A percentile compares a stretch with the other conserved stretches of the same genome.
Conservation (phyloP, 2,329 filamentous ascomycete species). For the Apiospora phragmitis region DNA sequence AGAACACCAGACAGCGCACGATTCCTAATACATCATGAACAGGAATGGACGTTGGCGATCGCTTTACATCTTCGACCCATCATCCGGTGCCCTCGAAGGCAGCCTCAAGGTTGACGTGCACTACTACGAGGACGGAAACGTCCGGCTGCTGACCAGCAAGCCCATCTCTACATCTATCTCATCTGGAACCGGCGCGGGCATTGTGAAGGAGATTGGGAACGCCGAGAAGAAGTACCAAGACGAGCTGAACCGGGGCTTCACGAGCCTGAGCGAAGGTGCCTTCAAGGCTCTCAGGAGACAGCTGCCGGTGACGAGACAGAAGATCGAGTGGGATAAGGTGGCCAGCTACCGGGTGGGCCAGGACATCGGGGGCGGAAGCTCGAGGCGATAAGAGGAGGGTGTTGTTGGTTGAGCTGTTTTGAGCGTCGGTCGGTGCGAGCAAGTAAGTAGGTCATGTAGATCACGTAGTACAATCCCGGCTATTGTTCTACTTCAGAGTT, state of each 20-base stretch:
- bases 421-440: not conserved
- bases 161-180: slow-evolving; percentile 62
- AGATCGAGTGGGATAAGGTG: slow-evolving; percentile 99
- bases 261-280: slow-evolving; percentile 83
- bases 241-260: slow-evolving; percentile 89
- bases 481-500: slow-evolving; percentile 8
- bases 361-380: slow-evolving; percentile 71
- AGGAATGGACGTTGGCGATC: slow-evolving; percentile 98
- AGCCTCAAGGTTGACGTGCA: slow-evolving; percentile 92
- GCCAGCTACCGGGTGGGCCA: slow-evolving; percentile 85
- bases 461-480: not conserved
- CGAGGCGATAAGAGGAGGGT: slow-evolving; percentile 44
- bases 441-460: not conserved
- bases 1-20: slow-evolving; percentile 20
- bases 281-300: slow-evolving; percentile 94
- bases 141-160: slow-evolving; percentile 89
- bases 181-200: slow-evolving; percentile 63
- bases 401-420: not conserved
- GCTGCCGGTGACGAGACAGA: slow-evolving; percentile 93
- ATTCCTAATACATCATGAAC: not conserved
- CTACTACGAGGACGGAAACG: slow-evolving; percentile 99
- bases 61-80: slow-evolving; percentile 75
- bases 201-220: slow-evolving; percentile 75
- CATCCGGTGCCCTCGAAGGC: slow-evolving; percentile 69
- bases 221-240: slow-evolving; percentile 94